phyloP scores from a whole-genome alignment of 805 yeast genomes.

The Cyberlindnera nakhonratchasimensis region DNA sequence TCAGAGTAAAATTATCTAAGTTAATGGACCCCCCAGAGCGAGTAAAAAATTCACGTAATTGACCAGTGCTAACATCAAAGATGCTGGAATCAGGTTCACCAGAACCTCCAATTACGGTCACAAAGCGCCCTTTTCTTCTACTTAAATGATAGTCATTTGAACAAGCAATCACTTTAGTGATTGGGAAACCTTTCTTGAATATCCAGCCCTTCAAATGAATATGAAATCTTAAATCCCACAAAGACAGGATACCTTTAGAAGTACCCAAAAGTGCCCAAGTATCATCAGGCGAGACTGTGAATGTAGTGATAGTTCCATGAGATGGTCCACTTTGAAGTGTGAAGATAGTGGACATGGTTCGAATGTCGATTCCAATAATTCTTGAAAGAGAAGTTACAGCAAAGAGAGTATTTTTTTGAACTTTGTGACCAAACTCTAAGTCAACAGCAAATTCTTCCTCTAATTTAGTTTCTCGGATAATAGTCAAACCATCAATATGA shows the following conservation, averaged over 20 bases:
- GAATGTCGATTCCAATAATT: constrained; percentile 53
- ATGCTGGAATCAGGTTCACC: constrained; percentile 56
- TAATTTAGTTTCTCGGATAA: constrained; percentile 42
- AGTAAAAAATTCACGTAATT: constrained; percentile 46
- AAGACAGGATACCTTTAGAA: constrained; percentile 60
- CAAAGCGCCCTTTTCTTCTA: constrained; percentile 38
- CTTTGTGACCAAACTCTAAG: constrained; percentile 39
- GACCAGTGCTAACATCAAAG: constrained; percentile 70
- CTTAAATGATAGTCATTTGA: constrained; percentile 37
- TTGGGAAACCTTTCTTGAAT: constrained; percentile 47
- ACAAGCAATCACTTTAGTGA: constrained; percentile 43
- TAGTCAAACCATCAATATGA: constrained; percentile 19
- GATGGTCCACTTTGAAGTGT: constrained; percentile 50
- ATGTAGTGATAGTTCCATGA: constrained; percentile 64
- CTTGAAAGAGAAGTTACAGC: constrained; percentile 51
- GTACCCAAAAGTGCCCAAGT: constrained; percentile 78
- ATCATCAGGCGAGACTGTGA: constrained; percentile 49
- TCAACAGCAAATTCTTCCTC: constrained; percentile 41
- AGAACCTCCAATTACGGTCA: constrained; percentile 67
- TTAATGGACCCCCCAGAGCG: constrained; percentile 12
- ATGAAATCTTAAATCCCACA: constrained; percentile 80
- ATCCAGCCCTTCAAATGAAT: constrained; percentile 60
- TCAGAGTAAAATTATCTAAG: constrained; percentile 19
- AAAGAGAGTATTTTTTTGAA: constrained; percentile 40
- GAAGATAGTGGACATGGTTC: constrained; percentile 45